These are phyloP conservation scores for Aspergillus fischeri DNA, from an alignment of 2,329 filamentous ascomycete species.

Conservation along the genomic window DNA sequence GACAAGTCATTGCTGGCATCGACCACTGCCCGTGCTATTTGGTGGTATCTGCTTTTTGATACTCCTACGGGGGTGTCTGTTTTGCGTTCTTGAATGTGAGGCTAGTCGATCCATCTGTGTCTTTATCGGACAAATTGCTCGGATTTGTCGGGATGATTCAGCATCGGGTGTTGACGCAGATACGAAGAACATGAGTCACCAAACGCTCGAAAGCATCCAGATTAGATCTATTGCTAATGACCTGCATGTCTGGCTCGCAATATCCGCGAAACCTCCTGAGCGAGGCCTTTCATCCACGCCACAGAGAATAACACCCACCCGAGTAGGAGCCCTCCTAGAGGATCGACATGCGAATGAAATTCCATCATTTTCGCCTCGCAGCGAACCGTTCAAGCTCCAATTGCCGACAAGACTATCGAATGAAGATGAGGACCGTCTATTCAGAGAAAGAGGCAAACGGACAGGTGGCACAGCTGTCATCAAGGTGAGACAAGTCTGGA, in stretches of 20 bases:
- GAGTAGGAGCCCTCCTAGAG: background rate
- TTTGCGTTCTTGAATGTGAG: background rate
- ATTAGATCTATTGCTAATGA: background rate
- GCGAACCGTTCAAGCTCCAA: background rate
- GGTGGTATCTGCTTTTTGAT: background rate
- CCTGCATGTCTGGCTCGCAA: background rate
- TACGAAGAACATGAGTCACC: background rate
- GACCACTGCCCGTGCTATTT: too few species aligned
- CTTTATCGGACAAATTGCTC: background rate
- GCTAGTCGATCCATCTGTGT: background rate
- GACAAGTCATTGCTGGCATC: too few species aligned
- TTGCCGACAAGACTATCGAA: too few species aligned
- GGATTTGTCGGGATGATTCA: background rate
- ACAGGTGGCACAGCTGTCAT: background rate
- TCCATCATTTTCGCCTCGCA: background rate
- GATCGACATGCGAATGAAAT: background rate
- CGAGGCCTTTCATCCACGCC: background rate
- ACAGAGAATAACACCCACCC: background rate
- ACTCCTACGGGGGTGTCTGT: background rate
- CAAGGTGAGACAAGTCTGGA: conserved; percentile 1
- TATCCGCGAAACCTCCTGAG: background rate
- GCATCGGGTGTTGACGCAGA: background rate
- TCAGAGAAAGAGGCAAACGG: background rate
- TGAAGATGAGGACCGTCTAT: background rate
- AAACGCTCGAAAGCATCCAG: background rate